Conservation (phyloP, 1,139 yeast species). For the Yamadazyma dendronema region DNA sequence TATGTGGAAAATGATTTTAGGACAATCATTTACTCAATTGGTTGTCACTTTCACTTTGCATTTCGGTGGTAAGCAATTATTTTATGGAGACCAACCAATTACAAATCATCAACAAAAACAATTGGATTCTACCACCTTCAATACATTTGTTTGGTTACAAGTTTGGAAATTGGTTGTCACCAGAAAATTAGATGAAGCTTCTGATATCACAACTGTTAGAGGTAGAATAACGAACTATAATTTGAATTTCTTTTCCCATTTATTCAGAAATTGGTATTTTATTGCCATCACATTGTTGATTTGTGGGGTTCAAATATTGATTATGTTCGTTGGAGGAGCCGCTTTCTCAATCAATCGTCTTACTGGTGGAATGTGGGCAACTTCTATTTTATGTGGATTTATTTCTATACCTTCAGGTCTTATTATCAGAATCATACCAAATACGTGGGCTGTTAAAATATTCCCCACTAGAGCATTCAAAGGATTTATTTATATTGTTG, state of each 20-base stretch:
- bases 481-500: slow-evolving; percentile 42
- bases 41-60: slow-evolving; percentile 74
- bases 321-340: slow-evolving; percentile 97
- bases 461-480: slow-evolving; percentile 68
- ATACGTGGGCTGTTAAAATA: slow-evolving; percentile 63
- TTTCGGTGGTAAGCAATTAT: slow-evolving; percentile 69
- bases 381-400: slow-evolving; percentile 82
- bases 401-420: slow-evolving; percentile 79
- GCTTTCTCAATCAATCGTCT: slow-evolving; percentile 83
- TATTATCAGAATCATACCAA: slow-evolving; percentile 77
- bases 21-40: slow-evolving; percentile 80
- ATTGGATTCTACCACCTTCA: slow-evolving; percentile 83
- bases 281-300: slow-evolving; percentile 68
- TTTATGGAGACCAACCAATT: slow-evolving; percentile 43
- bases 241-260: slow-evolving; percentile 78
- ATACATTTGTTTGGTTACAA: slow-evolving; percentile 97
- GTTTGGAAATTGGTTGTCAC: slow-evolving; percentile 90
- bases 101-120: slow-evolving; percentile 52
- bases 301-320: slow-evolving; percentile 79
- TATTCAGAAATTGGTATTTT: slow-evolving; percentile 81
- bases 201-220: slow-evolving; percentile 54
- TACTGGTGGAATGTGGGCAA: slow-evolving; percentile 85
- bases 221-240: slow-evolving; percentile 60
- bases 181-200: slow-evolving; percentile 88
- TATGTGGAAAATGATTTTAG: slow-evolving; percentile 98